Conservation (phyloP, 2,329 filamentous ascomycete species). For the Aspergillus sp. region DNA sequence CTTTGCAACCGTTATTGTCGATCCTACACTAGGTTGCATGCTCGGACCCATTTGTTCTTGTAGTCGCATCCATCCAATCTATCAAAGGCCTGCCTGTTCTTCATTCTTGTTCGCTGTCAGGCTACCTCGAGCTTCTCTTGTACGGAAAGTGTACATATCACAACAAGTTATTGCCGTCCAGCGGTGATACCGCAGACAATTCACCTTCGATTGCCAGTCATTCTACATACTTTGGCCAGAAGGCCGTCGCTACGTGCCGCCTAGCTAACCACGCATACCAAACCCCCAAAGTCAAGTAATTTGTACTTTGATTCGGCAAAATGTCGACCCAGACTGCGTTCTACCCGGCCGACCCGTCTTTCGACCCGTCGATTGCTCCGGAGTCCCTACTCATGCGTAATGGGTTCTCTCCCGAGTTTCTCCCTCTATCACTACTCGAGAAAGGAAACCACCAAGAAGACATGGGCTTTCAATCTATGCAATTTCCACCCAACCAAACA, state of each 20-base stretch:
- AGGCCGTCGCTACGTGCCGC: neutral
- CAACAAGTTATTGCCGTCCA: neutral
- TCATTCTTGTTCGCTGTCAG: too few species aligned
- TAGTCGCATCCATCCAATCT: too few species aligned
- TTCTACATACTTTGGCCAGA: neutral
- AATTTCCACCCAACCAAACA: neutral
- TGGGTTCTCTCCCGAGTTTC: neutral
- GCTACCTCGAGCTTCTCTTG: too few species aligned
- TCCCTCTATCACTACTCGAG: neutral
- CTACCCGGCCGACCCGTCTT: neutral
- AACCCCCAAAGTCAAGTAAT: too few species aligned
- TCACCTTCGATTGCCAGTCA: neutral
- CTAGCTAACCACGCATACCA: neutral
- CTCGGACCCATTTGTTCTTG: neutral
- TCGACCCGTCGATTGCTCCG: neutral
- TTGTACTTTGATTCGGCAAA: neutral
- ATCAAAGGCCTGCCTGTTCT: too few species aligned
- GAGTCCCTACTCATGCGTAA: neutral
- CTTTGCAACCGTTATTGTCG: neutral
- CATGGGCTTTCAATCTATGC: neutral
- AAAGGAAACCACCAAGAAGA: neutral
- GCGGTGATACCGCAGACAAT: neutral
- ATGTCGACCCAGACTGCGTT: constrained; percentile 1
- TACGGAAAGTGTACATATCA: neutral
- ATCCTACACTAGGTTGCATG: neutral